Percentiles rank a stretch among this genome's conserved stretches.
Conservation (phyloP, 768 basidiomycete genomes). For the Amanita rimosa region DNA sequence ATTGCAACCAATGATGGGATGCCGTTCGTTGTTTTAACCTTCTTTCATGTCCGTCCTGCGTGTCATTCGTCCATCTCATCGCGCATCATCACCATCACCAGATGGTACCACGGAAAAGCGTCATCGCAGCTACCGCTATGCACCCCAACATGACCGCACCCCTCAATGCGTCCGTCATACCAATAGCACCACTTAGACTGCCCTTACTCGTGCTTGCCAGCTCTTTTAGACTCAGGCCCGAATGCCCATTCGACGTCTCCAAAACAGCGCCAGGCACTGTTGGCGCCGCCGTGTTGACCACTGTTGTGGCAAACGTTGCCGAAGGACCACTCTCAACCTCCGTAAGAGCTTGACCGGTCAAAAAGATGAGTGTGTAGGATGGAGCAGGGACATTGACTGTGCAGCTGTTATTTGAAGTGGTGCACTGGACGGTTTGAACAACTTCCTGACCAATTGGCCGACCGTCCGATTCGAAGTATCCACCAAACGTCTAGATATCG, state of each 20-base stretch:
- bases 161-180: conserved; percentile 1
- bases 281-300: conserved; percentile 35
- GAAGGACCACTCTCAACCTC: conserved; percentile 19
- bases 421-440: conserved; percentile 51
- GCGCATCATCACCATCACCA: not conserved
- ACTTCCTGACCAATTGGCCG: conserved; percentile 42
- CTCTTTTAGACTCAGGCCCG: conserved; percentile 15
- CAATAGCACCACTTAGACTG: conserved; percentile 12
- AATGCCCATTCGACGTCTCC: conserved; percentile 39
- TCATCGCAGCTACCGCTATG: conserved; percentile 5
- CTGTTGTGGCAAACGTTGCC: conserved; percentile 46
- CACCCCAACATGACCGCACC: conserved; percentile 7
- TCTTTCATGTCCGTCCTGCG: not conserved
- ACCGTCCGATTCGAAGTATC: conserved; percentile 55
- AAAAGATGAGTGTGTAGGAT: conserved; percentile 65
- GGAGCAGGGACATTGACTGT: conserved; percentile 56
- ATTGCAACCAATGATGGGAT: no score
- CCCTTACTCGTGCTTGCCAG: conserved; percentile 23
- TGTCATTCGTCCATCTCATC: not conserved
- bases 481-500: conserved; percentile 42
- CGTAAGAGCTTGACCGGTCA: conserved; percentile 29
- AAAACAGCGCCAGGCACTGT: conserved; percentile 44
- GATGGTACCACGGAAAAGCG: not conserved
- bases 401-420: conserved; percentile 41
- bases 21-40: not conserved